Conservation (phyloP, 2,329 filamentous ascomycete genomes). For the Ophiostoma perfectum region DNA sequence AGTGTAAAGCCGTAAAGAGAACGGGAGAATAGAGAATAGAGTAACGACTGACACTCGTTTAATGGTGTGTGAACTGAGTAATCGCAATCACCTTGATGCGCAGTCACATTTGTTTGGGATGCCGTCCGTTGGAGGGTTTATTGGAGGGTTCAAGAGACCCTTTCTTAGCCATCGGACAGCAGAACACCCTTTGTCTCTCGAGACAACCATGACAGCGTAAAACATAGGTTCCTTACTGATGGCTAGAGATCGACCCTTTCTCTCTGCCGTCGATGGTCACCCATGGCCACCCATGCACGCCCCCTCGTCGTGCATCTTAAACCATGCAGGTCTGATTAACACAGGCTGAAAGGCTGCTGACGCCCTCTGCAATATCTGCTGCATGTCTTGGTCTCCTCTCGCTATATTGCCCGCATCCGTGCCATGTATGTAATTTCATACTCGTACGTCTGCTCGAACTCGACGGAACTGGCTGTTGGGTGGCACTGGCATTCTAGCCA, state of each 20-base stretch:
- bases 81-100: not conserved
- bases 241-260: not conserved
- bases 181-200: not conserved
- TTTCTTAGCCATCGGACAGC: not conserved
- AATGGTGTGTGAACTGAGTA: constrained; percentile 8
- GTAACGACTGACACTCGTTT: not conserved
- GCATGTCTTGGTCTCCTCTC: not conserved
- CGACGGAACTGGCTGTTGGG: too few relatives aligned
- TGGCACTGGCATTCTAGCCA: too few relatives aligned
- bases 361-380: too few relatives aligned
- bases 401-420: too few relatives aligned
- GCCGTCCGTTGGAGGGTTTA: not conserved
- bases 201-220: not conserved
- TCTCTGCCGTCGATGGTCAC: not conserved
- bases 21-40: not conserved
- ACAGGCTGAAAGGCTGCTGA: not conserved
- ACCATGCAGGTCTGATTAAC: too few relatives aligned
- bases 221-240: not conserved
- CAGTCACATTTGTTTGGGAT: not conserved
- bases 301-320: not conserved
- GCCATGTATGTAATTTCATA: too few relatives aligned
- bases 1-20: not conserved
- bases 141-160: not conserved
- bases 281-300: not conserved
- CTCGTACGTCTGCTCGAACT: too few relatives aligned